Evolutionary conservation across 2,329 filamentous ascomycete species (phyloP), one percentile per base, ranked within the genome.

Genomic region (Metarhizium sp.): DNA sequence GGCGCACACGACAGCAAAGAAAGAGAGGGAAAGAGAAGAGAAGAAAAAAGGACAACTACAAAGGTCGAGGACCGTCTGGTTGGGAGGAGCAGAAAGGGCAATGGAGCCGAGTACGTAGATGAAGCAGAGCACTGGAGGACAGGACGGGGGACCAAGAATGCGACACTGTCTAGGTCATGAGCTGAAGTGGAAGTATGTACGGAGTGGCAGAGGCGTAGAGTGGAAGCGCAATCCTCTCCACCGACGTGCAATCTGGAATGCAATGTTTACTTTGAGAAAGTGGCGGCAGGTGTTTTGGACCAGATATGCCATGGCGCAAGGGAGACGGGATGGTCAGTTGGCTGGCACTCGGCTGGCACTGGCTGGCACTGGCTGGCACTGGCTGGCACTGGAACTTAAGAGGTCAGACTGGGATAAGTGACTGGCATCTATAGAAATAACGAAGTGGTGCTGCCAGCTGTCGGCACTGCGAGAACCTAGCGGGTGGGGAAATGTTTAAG

Each of bases 241-340:
- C 34, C 51, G 40, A 38, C 18, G 42, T 40, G 45, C 13, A 46
- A 55, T 47, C 47, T 60, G 59, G 60, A 62, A 62, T 62, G 60
- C 55, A 62, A 59, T 57, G 54, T 59, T 60, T 54, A 52, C 57
- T 34, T 52, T 50, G 52, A 42, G 46, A 42, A 47, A 51, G 52
- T 52, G 50, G 56, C 55, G 55, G 56, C 34, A 54, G 51, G 55
- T 59, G 57, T 57, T 59, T 54, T 54, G 55, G 55, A 38, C 34
- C 43, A 51, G 32, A 51, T 18, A 47, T 50, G 56, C 49, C 38
- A 36, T 50, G 13, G 54, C 32, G 38, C 52, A 57, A 58, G 57
- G 55, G 53, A 58, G 59, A 18, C 7, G 10, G 45, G 45, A 16
- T 42, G 45, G 45, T 50, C 34, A 14, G 49, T 30, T 48, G 43